phyloP scores from a whole-genome alignment of 2,329 filamentous ascomycete species.

The Neoascochyta sp. region DNA sequence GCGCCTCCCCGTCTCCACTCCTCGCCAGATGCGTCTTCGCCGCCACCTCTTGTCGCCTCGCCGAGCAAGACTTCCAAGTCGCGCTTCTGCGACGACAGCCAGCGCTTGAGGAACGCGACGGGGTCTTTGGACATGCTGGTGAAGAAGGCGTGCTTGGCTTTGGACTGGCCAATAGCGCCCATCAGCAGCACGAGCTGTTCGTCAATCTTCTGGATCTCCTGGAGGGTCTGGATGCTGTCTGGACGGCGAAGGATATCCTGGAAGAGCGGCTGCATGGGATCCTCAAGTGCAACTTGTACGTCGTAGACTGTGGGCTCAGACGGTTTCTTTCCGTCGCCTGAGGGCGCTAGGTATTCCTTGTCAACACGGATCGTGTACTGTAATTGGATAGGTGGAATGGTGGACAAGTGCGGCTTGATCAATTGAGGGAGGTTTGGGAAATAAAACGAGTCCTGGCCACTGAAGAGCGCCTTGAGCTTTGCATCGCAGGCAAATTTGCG shows the following conservation, averaged over 20 bases:
- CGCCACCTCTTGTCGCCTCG: slow-evolving; percentile 62
- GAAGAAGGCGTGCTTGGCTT: slow-evolving; percentile 88
- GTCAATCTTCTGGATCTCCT: slow-evolving; percentile 72
- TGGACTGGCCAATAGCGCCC: slow-evolving; percentile 77
- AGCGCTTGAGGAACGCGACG: slow-evolving; percentile 76
- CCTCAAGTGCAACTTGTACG: slow-evolving; percentile 77
- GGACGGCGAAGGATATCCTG: slow-evolving; percentile 47
- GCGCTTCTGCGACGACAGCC: slow-evolving; percentile 86
- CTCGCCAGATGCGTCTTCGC: slow-evolving; percentile 53
- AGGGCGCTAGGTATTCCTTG: slow-evolving; percentile 47
- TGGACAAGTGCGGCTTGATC: slow-evolving; percentile 71
- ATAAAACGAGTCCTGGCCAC: slow-evolving; percentile 66
- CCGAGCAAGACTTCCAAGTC: slow-evolving; percentile 86
- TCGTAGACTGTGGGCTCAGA: slow-evolving; percentile 85
- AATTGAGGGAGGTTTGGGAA: slow-evolving; percentile 83
- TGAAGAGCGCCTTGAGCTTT: slow-evolving; percentile 71
- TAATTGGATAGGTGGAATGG: slow-evolving; percentile 77
- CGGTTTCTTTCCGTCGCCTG: slow-evolving; percentile 64
- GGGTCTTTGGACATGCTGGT: slow-evolving; percentile 75
- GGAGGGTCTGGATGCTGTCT: slow-evolving; percentile 60
- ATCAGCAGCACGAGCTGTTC: slow-evolving; percentile 81
- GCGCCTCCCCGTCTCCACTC: slow-evolving; percentile 66
- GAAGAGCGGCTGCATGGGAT: slow-evolving; percentile 70
- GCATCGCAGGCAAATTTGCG: slow-evolving; percentile 89
- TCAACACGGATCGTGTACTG: slow-evolving; percentile 94